A percentile compares a stretch with the other conserved stretches of the same genome.
Conservation (phyloP, 2,329 filamentous ascomycete species). For the Cladophialophora chaetospira region DNA sequence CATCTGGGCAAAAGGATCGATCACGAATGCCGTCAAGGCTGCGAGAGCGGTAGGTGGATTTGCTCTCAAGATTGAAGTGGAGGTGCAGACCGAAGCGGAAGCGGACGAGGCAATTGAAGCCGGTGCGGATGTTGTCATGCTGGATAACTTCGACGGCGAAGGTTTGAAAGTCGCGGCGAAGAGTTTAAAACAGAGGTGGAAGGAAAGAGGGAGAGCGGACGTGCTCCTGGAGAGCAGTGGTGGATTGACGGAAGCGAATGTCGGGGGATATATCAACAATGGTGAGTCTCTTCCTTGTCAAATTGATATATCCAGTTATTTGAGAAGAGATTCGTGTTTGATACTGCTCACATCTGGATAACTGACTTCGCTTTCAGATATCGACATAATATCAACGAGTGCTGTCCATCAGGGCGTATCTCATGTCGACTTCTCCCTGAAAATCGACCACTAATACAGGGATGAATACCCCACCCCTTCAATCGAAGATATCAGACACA, state of each 20-base stretch:
- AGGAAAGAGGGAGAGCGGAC: constrained; percentile 60
- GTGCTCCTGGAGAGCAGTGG: constrained; percentile 92
- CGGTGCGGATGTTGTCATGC: constrained; percentile 93
- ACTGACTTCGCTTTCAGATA: constrained; percentile 56
- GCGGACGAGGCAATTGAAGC: constrained; percentile 89
- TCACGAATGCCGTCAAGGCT: constrained; percentile 79
- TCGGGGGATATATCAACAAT: constrained; percentile 74
- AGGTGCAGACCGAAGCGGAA: constrained; percentile 84
- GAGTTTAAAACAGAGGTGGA: constrained; percentile 78
- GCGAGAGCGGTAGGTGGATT: constrained; percentile 86
- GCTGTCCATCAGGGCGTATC: constrained; percentile 94
- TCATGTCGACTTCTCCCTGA: constrained; percentile 94
- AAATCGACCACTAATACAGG: constrained; percentile 71
- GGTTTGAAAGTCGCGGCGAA: constrained; percentile 74
- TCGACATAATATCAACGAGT: constrained; percentile 95
- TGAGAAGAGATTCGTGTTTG: not conserved
- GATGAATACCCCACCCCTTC: not conserved
- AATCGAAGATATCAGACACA: not conserved
- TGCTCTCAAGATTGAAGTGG: constrained; percentile 91
- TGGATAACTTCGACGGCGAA: constrained; percentile 88
- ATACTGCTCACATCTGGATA: not conserved
- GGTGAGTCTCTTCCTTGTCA: constrained; percentile 52
- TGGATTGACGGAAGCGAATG: constrained; percentile 82
- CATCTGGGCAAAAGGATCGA: constrained; percentile 74
- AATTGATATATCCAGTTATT: not conserved